Evolutionary conservation across 1,139 yeast genomes (phyloP).

Genomic region (Lodderomyces beijingensis): DNA sequence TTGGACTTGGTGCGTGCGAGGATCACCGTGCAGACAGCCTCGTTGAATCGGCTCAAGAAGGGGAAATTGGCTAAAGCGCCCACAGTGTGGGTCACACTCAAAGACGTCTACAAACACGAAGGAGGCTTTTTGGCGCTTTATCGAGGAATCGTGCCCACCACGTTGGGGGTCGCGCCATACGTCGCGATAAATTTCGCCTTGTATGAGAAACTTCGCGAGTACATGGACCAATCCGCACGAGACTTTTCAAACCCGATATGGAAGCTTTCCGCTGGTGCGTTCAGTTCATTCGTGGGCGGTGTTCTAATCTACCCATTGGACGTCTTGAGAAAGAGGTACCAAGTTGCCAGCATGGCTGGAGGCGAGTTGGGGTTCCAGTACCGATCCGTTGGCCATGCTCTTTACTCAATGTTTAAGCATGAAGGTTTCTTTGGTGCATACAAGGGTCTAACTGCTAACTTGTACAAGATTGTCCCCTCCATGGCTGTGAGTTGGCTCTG

Average conservation of each 20-base stretch:
- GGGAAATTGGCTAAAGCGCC: conserved; percentile 55
- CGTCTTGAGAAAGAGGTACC: conserved; percentile 81
- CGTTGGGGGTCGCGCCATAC: conserved; percentile 93
- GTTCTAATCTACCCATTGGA: conserved; percentile 88
- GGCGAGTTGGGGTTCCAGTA: conserved; percentile 79
- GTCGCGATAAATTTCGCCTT: conserved; percentile 90
- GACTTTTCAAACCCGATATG: conserved; percentile 45
- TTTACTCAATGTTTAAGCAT: conserved; percentile 56
- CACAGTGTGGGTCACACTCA: conserved; percentile 58
- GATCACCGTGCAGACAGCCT: conserved; percentile 84
- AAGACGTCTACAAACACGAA: conserved; percentile 61
- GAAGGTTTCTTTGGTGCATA: conserved; percentile 85
- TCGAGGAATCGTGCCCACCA: conserved; percentile 83
- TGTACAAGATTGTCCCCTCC: conserved; percentile 87
- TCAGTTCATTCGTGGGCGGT: conserved; percentile 68
- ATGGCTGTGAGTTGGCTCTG: conserved; percentile 95
- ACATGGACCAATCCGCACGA: conserved; percentile 32
- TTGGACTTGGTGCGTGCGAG: conserved; percentile 88
- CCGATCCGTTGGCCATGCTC: conserved; percentile 66
- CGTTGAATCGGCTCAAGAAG: conserved; percentile 47
- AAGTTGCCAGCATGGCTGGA: conserved; percentile 81
- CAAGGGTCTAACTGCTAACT: conserved; percentile 83
- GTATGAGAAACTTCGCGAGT: conserved; percentile 75
- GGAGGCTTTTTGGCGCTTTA: conserved; percentile 81
- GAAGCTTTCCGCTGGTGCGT: conserved; percentile 76